Percentiles rank a stretch among this genome's conserved stretches.
These are phyloP conservation scores for Globisporangium splendens DNA, from an alignment of 352 stramenopile genomes.

Conservation along the genomic window DNA sequence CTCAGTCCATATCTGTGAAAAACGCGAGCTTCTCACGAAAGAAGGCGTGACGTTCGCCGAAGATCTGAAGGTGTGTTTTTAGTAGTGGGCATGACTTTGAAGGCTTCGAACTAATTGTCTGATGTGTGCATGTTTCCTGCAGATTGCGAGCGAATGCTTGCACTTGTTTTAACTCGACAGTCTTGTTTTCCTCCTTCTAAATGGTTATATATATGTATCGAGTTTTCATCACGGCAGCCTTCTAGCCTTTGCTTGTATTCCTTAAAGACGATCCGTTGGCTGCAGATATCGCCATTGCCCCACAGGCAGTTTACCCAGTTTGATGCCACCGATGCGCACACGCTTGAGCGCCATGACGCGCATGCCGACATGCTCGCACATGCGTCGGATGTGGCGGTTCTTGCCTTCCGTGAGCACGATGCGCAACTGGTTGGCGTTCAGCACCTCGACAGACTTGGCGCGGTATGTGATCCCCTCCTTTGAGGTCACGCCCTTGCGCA, in stretches of 20 bases:
- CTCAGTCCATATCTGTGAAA: slow-evolving; percentile 62
- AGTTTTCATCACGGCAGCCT: too few relatives aligned
- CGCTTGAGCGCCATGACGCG: slow-evolving; percentile 89
- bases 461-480: slow-evolving; percentile 62
- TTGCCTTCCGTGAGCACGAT: slow-evolving; percentile 94
- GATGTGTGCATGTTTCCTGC: neutral
- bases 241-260: too few relatives aligned
- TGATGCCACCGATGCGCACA: slow-evolving; percentile 88
- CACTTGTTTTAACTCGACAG: slow-evolving; percentile 32
- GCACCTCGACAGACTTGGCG: slow-evolving; percentile 71
- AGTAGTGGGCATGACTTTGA: too few relatives aligned
- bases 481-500: slow-evolving; percentile 55
- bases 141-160: slow-evolving; percentile 49
- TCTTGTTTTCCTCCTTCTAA: slow-evolving; percentile 6
- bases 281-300: slow-evolving; percentile 84
- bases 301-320: slow-evolving; percentile 60
- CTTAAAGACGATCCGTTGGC: slow-evolving; percentile 50
- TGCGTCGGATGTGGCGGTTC: slow-evolving; percentile 95
- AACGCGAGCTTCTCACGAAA: slow-evolving; percentile 49
- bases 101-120: too few relatives aligned
- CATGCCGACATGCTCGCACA: slow-evolving; percentile 92
- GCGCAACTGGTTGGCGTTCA: slow-evolving; percentile 79
- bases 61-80: slow-evolving; percentile 48
- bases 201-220: neutral
- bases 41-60: slow-evolving; percentile 65